Conservation (phyloP, 768 basidiomycete species). For the Pisolithus albus region DNA sequence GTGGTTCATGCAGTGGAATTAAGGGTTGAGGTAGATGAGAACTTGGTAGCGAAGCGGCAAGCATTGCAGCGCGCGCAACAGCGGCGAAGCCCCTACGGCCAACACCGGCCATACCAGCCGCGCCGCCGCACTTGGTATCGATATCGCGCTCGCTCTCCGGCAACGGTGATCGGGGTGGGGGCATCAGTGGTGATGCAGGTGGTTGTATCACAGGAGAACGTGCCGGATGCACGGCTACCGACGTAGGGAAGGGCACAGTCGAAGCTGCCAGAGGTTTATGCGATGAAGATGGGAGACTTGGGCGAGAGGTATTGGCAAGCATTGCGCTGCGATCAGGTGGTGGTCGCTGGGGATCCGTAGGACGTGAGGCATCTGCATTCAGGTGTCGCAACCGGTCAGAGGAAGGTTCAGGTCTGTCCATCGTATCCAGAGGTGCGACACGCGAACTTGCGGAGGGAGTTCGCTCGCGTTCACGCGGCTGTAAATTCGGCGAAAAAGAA, state of each 20-base stretch:
- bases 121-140: constrained; percentile 69
- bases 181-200: constrained; percentile 11
- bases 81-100: constrained; percentile 79
- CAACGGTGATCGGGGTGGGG: constrained; percentile 5
- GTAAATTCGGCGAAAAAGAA: constrained; percentile 5
- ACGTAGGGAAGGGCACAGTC: constrained; percentile 7
- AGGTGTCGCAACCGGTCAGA: constrained; percentile 13
- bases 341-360: constrained; percentile 6
- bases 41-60: constrained; percentile 20
- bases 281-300: neutral
- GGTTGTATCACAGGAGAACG: constrained; percentile 9
- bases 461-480: constrained; percentile 10
- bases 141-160: constrained; percentile 30
- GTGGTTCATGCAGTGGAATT: constrained; percentile 8
- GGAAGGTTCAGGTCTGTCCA: constrained; percentile 11
- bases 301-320: neutral
- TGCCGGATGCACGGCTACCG: constrained; percentile 3
- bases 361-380: constrained; percentile 8
- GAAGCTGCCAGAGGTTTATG: constrained; percentile 7
- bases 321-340: constrained; percentile 1
- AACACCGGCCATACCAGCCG: constrained; percentile 87
- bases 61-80: constrained; percentile 59
- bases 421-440: constrained; percentile 9
- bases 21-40: constrained; percentile 1
- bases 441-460: constrained; percentile 11